Percentiles rank a stretch among this genome's conserved stretches.
phyloP scores from a whole-genome alignment of 2,329 filamentous ascomycete species.

The Lachnellula willkommii region DNA sequence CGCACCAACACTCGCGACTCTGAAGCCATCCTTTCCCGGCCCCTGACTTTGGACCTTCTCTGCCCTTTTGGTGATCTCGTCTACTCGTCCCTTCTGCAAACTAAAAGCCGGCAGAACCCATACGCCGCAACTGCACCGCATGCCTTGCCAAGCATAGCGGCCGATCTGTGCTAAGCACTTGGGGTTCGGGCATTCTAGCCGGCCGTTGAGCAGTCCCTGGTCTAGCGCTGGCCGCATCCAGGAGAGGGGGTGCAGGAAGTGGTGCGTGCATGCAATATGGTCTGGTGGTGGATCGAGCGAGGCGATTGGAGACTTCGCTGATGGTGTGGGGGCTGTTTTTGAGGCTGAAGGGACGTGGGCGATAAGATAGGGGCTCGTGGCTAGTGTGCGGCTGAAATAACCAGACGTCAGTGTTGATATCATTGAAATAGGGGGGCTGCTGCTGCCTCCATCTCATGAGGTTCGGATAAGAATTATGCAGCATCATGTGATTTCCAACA shows the following conservation, averaged over 20 bases:
- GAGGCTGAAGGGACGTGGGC: constrained; percentile 41
- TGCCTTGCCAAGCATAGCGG: constrained; percentile 93
- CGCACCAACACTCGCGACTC: neutral
- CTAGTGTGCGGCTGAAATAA: constrained; percentile 43
- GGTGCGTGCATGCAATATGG: constrained; percentile 63
- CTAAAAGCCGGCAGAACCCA: constrained; percentile 93
- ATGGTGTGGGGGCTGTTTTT: constrained; percentile 15
- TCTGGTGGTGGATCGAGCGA: constrained; percentile 22
- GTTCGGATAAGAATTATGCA: neutral
- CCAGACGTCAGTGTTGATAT: neutral
- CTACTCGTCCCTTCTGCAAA: constrained; percentile 74
- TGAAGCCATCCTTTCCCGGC: constrained; percentile 4
- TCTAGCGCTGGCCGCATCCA: constrained; percentile 91
- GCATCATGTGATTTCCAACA: neutral
- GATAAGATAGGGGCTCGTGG: constrained; percentile 56
- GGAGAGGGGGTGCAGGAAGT: constrained; percentile 85
- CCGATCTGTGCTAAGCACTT: constrained; percentile 81
- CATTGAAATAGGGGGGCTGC: neutral
- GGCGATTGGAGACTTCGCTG: constrained; percentile 20
- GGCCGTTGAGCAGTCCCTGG: constrained; percentile 74
- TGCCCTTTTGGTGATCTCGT: constrained; percentile 46
- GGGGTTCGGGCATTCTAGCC: constrained; percentile 72
- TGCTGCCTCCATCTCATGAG: neutral
- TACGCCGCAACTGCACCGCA: constrained; percentile 82
- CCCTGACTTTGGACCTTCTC: constrained; percentile 4